Evolutionary conservation across 2,329 filamentous ascomycete genomes (phyloP).

Genomic region (Mycosphaerella arachidis): DNA sequence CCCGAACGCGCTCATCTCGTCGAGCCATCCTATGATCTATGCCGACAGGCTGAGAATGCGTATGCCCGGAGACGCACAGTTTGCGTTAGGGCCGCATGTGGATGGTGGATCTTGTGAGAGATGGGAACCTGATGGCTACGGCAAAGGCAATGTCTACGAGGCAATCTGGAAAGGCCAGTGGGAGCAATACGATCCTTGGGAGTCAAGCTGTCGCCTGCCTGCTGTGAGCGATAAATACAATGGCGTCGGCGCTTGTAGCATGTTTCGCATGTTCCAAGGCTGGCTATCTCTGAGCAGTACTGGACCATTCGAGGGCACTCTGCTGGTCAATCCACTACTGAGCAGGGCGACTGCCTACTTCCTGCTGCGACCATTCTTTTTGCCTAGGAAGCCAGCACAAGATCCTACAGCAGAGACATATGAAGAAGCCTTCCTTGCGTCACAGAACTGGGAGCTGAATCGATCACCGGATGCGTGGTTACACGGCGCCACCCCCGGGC

Average conservation of each 20-base stretch:
- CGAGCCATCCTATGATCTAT: constrained; percentile 45
- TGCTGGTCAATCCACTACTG: constrained; percentile 76
- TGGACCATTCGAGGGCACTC: constrained; percentile 69
- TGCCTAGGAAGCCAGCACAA: constrained; percentile 41
- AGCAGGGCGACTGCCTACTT: constrained; percentile 72
- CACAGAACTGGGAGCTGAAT: constrained; percentile 59
- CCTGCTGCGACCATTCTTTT: constrained; percentile 80
- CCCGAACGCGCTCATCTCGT: constrained; percentile 40
- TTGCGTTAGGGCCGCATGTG: constrained; percentile 54
- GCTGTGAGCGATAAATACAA: constrained; percentile 73
- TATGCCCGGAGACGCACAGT: constrained; percentile 50
- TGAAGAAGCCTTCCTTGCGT: constrained; percentile 44
- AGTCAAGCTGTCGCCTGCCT: constrained; percentile 62
- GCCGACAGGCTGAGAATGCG: constrained; percentile 50
- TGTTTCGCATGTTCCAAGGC: constrained; percentile 85
- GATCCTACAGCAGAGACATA: constrained; percentile 34
- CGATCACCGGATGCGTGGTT: constrained; percentile 54
- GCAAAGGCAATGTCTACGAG: constrained; percentile 63
- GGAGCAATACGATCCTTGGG: constrained; percentile 80
- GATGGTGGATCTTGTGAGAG: constrained; percentile 50
- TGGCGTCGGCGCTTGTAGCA: constrained; percentile 74
- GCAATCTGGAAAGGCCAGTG: constrained; percentile 68
- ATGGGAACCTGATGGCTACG: constrained; percentile 59
- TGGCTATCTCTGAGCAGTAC: constrained; percentile 79
- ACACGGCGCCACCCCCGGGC: constrained; percentile 65